These are phyloP conservation scores for Aspergillus avenaceus DNA, from an alignment of 495 filamentous ascomycete species.

Conservation along the genomic window DNA sequence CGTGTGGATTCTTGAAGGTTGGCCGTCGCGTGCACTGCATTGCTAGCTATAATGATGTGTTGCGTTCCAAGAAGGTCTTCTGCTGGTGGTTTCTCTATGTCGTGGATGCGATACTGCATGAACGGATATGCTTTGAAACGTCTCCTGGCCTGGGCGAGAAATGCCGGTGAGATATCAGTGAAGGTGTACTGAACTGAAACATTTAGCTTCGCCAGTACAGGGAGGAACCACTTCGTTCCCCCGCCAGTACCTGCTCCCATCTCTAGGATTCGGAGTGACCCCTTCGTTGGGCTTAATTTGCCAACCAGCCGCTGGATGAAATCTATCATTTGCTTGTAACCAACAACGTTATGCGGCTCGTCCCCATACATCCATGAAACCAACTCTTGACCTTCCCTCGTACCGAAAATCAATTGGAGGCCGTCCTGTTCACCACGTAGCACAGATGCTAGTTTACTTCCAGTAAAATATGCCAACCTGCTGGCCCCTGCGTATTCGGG, in stretches of 20 bases:
- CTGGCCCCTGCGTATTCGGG: conserved; percentile 36
- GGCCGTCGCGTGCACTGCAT: conserved; percentile 48
- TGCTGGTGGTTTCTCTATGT: conserved; percentile 40
- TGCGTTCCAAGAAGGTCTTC: conserved; percentile 32
- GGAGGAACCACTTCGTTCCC: conserved; percentile 34
- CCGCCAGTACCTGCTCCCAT: conserved; percentile 46
- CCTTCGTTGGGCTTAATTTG: conserved; percentile 12
- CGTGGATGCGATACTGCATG: conserved; percentile 37
- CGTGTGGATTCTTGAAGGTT: conserved; percentile 23
- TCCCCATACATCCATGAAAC: conserved; percentile 44
- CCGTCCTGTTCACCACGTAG: conserved; percentile 42
- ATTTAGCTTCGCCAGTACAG: conserved; percentile 28
- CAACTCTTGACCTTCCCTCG: conserved; percentile 39
- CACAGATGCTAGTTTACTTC: conserved; percentile 36
- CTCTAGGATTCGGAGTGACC: conserved; percentile 37
- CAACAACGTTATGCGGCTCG: conserved; percentile 33
- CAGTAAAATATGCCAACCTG: conserved; percentile 40
- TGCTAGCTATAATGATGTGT: conserved; percentile 46
- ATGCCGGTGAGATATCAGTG: conserved; percentile 42
- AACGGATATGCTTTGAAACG: conserved; percentile 39
- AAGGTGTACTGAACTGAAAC: conserved; percentile 46
- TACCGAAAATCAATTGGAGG: conserved; percentile 46
- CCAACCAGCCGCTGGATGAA: conserved; percentile 31
- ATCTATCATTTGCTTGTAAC: conserved; percentile 40
- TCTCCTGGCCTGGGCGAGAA: conserved; percentile 37